Conservation (phyloP, 1,284 basidiomycete species). For the Pseudozyma pruni region DNA sequence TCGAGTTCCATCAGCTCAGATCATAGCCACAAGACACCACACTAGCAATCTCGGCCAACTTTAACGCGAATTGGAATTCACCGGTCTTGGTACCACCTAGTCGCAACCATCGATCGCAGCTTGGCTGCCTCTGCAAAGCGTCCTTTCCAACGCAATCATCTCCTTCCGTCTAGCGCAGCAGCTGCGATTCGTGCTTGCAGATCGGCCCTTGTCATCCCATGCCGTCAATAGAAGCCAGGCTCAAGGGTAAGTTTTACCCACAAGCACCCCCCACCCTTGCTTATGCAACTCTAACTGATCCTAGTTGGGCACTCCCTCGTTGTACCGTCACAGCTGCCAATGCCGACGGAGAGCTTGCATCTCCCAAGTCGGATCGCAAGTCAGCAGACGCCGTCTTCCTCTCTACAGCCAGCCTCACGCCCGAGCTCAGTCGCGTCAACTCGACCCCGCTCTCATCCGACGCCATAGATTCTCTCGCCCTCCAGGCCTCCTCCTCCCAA, state of each 20-base stretch:
- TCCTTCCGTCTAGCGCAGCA: too few species aligned
- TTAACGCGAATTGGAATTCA: background rate
- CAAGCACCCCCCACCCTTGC: too few species aligned
- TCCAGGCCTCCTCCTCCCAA: conserved; percentile 17
- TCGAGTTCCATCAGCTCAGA: background rate
- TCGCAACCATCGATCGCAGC: too few species aligned
- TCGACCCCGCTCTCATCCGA: conserved; percentile 40
- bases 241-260: conserved; percentile 23
- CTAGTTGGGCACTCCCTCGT: too few species aligned
- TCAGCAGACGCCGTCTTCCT: conserved; percentile 45
- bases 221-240: conserved; percentile 39
- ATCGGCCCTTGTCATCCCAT: conserved; percentile 8
- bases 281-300: too few species aligned
- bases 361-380: conserved; percentile 31
- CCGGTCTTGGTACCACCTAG: too few species aligned
- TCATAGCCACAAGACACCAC: background rate
- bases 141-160: too few species aligned
- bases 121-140: too few species aligned
- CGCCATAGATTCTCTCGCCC: conserved; percentile 15
- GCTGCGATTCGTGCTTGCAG: too few species aligned
- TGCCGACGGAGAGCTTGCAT: conserved; percentile 15
- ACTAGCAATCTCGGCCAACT: too few species aligned
- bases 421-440: conserved; percentile 46
- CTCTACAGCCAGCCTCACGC: conserved; percentile 21
- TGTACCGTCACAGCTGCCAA: conserved; percentile 18